A percentile compares a stretch with the other conserved stretches of the same genome.
Evolutionary conservation across 1,284 basidiomycete species (phyloP).

Genomic region (Apiotrichum gamsii): DNA sequence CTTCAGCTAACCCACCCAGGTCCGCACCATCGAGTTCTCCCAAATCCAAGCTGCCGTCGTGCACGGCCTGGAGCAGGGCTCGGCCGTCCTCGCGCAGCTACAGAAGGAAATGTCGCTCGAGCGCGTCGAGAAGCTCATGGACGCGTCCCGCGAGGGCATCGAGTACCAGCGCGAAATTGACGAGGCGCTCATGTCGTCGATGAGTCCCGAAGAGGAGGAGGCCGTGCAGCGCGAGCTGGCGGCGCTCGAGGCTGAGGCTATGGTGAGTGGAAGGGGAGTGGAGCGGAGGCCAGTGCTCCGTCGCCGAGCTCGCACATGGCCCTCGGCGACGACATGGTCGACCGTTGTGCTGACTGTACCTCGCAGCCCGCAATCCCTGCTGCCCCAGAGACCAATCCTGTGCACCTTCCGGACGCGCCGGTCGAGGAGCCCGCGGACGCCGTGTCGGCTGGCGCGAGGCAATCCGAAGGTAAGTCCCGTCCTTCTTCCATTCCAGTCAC

Average conservation of each 20-base stretch:
- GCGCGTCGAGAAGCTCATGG: slow-evolving; percentile 85
- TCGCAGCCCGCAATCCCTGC: slow-evolving; percentile 31
- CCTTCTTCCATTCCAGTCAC: too few species aligned
- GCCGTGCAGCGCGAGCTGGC: slow-evolving; percentile 77
- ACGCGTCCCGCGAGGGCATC: slow-evolving; percentile 83
- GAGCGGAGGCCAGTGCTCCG: neutral
- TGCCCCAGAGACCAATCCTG: slow-evolving; percentile 27
- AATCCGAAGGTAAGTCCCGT: too few species aligned
- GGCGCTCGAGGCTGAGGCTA: slow-evolving; percentile 58
- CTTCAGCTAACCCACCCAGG: slow-evolving; percentile 55
- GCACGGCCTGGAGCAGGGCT: slow-evolving; percentile 88
- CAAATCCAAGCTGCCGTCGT: slow-evolving; percentile 87
- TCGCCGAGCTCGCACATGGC: too few species aligned
- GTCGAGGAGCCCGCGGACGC: slow-evolving; percentile 46
- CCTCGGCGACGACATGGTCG: too few species aligned
- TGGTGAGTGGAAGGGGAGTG: slow-evolving; percentile 30
- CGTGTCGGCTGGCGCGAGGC: slow-evolving; percentile 14
- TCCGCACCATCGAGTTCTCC: slow-evolving; percentile 93
- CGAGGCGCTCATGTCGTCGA: slow-evolving; percentile 71
- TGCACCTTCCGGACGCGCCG: slow-evolving; percentile 53
- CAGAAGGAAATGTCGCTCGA: slow-evolving; percentile 90
- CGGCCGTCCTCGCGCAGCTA: slow-evolving; percentile 84
- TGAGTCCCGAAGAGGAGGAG: slow-evolving; percentile 87
- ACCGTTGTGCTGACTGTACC: too few species aligned
- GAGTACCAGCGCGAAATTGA: slow-evolving; percentile 93